Evolutionary conservation across 768 basidiomycete genomes (phyloP), one percentile per base, ranked within the genome.

Genomic region (Amanita molliuscula): DNA sequence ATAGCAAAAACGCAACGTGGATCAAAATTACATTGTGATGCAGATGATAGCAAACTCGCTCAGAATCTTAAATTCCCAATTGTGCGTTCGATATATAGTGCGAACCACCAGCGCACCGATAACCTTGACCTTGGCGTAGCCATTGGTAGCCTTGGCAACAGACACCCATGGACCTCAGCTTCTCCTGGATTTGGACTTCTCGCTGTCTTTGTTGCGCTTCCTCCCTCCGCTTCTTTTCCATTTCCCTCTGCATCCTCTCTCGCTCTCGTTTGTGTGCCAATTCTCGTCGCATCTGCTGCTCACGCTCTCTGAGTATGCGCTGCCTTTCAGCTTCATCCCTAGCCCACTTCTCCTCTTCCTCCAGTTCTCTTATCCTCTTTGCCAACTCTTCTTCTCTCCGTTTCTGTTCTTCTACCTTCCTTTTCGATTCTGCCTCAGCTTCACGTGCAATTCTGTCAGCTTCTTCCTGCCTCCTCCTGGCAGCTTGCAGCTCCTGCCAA

Each of bases 401-500:
- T 29, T 61, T 54, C 44, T 56, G 54, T 18, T 58, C 49, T 59
- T 54, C 63, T 56, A 50, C 34, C 54, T 52, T 51, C 50, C 11
- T 49, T 40, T 50, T 60, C 55, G 26, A 18, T 56, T 57, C 23
- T 56, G 55, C 51, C 59, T 51, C 10, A 54, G 45, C 64, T 13
- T 59, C 60, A 45, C 61, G 56, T 8, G 50, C 50, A 23, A 29
- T 44, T 42, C 56, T 57, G 18, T 54, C 62, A 3, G 58, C 65
- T 0, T 56, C 61, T 38, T 61, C 64, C 47, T 61, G 65, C 5
- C 62, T 65, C 42, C 55, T 53, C 50, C 67, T 69, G 55, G 69
- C 72, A 3, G 35, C 55, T 53, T 78, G 72, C 0, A 83, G 62
- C 53, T 76, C 66, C 8, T 54, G 23, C 82, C 82, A 83, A 9